Evolutionary conservation across 2,329 filamentous ascomycete species (phyloP), one percentile per base, ranked within the genome.

Genomic region (Canariomyces notabilis): DNA sequence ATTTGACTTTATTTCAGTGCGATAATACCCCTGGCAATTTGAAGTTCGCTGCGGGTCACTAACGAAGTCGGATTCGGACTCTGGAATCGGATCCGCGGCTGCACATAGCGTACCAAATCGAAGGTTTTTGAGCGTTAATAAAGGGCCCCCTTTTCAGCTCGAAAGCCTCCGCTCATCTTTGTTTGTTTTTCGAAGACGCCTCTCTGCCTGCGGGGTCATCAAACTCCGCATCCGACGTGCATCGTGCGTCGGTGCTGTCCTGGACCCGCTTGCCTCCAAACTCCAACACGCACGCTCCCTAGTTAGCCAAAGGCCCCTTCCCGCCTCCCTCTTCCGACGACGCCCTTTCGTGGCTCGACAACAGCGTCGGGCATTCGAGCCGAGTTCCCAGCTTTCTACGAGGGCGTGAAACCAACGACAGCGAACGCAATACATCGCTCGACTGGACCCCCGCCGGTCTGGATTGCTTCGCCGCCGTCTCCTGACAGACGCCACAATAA

Each of bases 171-270:
- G n/a, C 34, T 38, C 16, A 15, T 35, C 18, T 19, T 6, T n/a
- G 14, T 14, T 37, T n/a, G 29, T 19, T 21, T 18, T 20, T 21
- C 33, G 23, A 20, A 41, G 33, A 46, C 9, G 26, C 26, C 22
- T 22, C 36, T 47, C 40, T 35, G 29, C 21, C 41, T 48, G 46
- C 41, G 46, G 46, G 46, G 46, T 44, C 36, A 22, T 37, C 29
- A 43, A 48, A 40, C 35, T 48, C 38, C 36, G 40, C 45, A 44
- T 37, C 36, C 40, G 21, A 33, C 5, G 3, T 6, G 20, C 18
- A 12, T 4, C 26, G n/a, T n/a, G n/a, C n/a, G n/a, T n/a, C n/a
- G n/a, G n/a, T n/a, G n/a, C n/a, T n/a, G n/a, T 15, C 2, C 34
- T 8, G 36, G 45, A 48, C 45, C 45, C 45, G 39, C 45, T 32